Percentiles rank a stretch among this genome's conserved stretches.
phyloP scores from a whole-genome alignment of 139 green algal species.

The Chara braunii region DNA sequence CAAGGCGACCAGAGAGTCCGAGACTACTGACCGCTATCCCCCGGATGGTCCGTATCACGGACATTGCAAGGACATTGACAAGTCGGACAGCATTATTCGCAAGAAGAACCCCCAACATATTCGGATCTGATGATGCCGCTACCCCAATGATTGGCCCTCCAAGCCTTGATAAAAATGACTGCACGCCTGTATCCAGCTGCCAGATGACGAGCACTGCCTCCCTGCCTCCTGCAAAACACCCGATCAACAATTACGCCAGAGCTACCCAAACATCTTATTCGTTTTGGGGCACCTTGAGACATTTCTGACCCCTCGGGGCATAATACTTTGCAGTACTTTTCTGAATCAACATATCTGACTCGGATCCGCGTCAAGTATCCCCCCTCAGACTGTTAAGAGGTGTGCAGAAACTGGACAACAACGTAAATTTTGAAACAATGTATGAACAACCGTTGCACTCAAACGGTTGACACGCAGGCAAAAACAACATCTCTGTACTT shows the following conservation, averaged over 20 bases:
- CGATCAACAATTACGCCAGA: background rate
- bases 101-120: constrained; percentile 52
- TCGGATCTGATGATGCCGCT: constrained; percentile 37
- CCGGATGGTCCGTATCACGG: constrained; percentile 3
- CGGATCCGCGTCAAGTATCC: no score
- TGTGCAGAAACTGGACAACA: no score
- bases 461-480: no score
- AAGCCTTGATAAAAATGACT: constrained; percentile 59
- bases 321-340: background rate
- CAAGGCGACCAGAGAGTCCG: no score
- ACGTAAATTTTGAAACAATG: no score
- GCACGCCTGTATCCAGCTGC: constrained; percentile 49
- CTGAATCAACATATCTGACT: background rate
- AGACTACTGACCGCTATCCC: constrained; percentile 15
- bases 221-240: background rate
- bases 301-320: background rate
- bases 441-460: no score
- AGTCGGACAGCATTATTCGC: constrained; percentile 66
- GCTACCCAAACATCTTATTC: background rate
- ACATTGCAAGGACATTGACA: constrained; percentile 54
- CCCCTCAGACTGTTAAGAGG: no score
- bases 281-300: background rate
- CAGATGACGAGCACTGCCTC: constrained; percentile 51
- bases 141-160: constrained; percentile 49
- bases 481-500: no score